Base-by-base conservation (phyloP, 768 basidiomycete species). In the Lactarius hatsudake region DNA sequence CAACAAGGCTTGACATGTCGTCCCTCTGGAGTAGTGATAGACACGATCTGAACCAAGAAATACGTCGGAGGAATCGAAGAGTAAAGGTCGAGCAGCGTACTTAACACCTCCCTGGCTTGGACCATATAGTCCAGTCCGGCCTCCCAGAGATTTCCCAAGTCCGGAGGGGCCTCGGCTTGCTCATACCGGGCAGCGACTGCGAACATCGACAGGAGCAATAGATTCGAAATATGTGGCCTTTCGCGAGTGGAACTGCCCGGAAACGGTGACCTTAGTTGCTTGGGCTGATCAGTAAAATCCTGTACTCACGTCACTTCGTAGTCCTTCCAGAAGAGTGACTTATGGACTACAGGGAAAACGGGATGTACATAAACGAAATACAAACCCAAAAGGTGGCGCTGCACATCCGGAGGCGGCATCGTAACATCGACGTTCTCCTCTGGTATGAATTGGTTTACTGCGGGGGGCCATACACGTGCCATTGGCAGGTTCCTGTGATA, bases 321-420 rank as follows among this genome's bases (percentile, higher is more conserved):
- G 69, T 90, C 87, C 20, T 82, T 76, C 71, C 90, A 74, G 75
- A 94, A 93, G 26, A 84, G 82, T 15, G 76, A 78, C 76, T 88
- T 90, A 76, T 91, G 86, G n/a, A 94, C 77, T 56, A 95, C 81
- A 8, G 94, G 94, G 72, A 91, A 90, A 61, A 87, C 81, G 7
- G 94, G 93, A 71, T 96, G 93, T 36, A 90, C 87, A 72, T 93
- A 90, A 13, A 84, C 85, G 77, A 94, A 94, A 75, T 92, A 96
- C 9, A 93, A 78, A 38, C 85, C 82, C 59, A 95, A 75, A 5
- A 95, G 81, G 45, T 81, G 83, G 64, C 90, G 85, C 75, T 93
- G 92, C 40, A 85, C 78, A 20, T 82, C 80, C 26, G 80, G 72
- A 32, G 88, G 80, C 18, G 93, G 93, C 48, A 95, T 76, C 17